Percentiles rank a stretch among this genome's conserved stretches.
phyloP scores from a whole-genome alignment of 2,329 filamentous ascomycete species.

The Claviceps fusiformis region DNA sequence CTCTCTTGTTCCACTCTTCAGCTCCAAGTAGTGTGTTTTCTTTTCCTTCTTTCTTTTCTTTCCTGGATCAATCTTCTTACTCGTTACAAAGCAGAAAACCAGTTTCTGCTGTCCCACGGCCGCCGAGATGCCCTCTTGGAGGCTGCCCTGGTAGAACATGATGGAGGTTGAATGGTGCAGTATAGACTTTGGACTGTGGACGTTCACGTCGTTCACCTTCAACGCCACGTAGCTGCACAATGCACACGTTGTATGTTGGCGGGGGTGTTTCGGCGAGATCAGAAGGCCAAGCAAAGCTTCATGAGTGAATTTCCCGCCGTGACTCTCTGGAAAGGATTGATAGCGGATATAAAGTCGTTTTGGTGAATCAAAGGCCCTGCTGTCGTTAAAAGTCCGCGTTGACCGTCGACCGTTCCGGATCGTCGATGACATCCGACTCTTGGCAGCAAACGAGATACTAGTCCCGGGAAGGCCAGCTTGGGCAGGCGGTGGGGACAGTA shows the following conservation, averaged over 20 bases:
- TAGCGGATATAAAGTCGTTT: neutral
- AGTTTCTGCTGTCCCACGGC: slow-evolving; percentile 65
- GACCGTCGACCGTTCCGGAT: neutral
- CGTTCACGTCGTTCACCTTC: too few relatives aligned
- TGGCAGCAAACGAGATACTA: neutral
- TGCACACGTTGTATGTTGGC: too few relatives aligned
- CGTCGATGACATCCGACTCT: neutral
- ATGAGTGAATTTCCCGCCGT: neutral
- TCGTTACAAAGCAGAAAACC: slow-evolving; percentile 73
- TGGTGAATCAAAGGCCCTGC: neutral
- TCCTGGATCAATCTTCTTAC: slow-evolving; percentile 33
- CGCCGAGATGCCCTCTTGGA: slow-evolving; percentile 67
- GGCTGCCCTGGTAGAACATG: slow-evolving; percentile 72
- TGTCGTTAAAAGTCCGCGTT: neutral
- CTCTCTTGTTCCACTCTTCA: neutral
- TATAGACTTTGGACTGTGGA: too few relatives aligned
- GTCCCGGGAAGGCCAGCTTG: neutral
- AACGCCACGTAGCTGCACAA: too few relatives aligned
- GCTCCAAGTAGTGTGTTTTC: neutral
- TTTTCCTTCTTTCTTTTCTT: neutral
- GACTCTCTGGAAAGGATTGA: neutral
- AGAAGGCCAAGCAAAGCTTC: neutral
- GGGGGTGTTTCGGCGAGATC: too few relatives aligned
- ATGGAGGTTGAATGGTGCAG: neutral
- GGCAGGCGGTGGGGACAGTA: slow-evolving; percentile 10